Conservation (phyloP, 2,329 filamentous ascomycete genomes). For the Orbilia blumenaviensis region DNA sequence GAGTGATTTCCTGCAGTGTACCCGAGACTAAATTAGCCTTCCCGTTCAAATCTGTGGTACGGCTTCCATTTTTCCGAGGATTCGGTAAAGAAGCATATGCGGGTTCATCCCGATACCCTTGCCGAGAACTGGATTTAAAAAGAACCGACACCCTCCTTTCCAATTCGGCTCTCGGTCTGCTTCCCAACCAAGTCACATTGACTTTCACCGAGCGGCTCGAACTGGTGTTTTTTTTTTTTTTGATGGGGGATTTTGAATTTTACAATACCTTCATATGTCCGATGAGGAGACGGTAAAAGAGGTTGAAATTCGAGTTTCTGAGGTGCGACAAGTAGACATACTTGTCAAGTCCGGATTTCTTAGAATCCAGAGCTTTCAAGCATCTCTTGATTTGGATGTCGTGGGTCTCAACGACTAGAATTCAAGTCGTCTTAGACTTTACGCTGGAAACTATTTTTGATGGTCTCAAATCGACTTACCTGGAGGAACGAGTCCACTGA, state of each 20-base stretch:
- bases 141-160: constrained; percentile 30
- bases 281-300: constrained; percentile 84
- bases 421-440: constrained; percentile 4
- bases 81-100: constrained; percentile 51
- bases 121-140: constrained; percentile 52
- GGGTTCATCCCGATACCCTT: constrained; percentile 53
- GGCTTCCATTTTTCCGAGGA: constrained; percentile 42
- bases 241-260: constrained; percentile 1
- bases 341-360: constrained; percentile 78
- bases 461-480: constrained; percentile 56
- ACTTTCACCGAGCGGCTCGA: constrained; percentile 14
- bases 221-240: neutral
- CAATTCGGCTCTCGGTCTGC: constrained; percentile 22
- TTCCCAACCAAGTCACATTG: constrained; percentile 13
- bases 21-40: constrained; percentile 52
- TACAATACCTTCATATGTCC: constrained; percentile 70
- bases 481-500: constrained; percentile 67
- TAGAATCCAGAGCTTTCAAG: constrained; percentile 77
- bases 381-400: constrained; percentile 72
- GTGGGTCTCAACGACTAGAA: constrained; percentile 65
- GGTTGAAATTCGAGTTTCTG: constrained; percentile 78
- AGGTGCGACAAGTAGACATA: constrained; percentile 82
- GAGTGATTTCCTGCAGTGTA: constrained; percentile 73
- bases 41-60: constrained; percentile 40
- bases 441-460: neutral